Evolutionary conservation across 2,329 filamentous ascomycete species (phyloP).

Genomic region (Diplocarpon rosae): DNA sequence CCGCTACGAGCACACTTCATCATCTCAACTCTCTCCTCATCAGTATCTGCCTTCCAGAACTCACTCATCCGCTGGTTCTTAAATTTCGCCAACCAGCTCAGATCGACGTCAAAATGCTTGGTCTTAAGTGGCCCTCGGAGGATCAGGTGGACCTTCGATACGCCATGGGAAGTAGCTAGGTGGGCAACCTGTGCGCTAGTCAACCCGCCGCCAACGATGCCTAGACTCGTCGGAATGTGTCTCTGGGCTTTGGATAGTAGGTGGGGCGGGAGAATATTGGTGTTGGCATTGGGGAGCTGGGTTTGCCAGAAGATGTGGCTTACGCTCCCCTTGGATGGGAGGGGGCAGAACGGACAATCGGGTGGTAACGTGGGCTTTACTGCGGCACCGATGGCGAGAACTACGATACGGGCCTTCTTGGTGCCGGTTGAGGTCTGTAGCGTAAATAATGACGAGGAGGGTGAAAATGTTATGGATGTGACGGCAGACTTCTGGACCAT

Average conservation of each 20-base stretch:
- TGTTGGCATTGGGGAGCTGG: background rate
- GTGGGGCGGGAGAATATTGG: slow-evolving; percentile 13
- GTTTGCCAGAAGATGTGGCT: slow-evolving; percentile 11
- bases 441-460: slow-evolving; percentile 48
- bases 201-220: slow-evolving; percentile 65
- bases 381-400: slow-evolving; percentile 61
- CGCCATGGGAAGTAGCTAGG: slow-evolving; percentile 51
- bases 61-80: slow-evolving; percentile 64
- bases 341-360: slow-evolving; percentile 31
- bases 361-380: slow-evolving; percentile 37
- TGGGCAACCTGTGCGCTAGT: slow-evolving; percentile 67
- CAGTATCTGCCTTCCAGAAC: slow-evolving; percentile 67
- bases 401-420: slow-evolving; percentile 50
- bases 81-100: slow-evolving; percentile 76
- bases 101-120: slow-evolving; percentile 68
- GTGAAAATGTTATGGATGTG: slow-evolving; percentile 15
- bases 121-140: slow-evolving; percentile 49
- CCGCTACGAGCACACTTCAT: slow-evolving; percentile 57
- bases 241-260: slow-evolving; percentile 37
- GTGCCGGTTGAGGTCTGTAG: slow-evolving; percentile 43
- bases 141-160: slow-evolving; percentile 57
- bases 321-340: slow-evolving; percentile 12
- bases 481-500: slow-evolving; percentile 45
- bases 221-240: slow-evolving; percentile 43
- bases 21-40: slow-evolving; percentile 57